Base-by-base conservation (phyloP, 129 eudicot species). In the Helianthus annuus region DNA sequence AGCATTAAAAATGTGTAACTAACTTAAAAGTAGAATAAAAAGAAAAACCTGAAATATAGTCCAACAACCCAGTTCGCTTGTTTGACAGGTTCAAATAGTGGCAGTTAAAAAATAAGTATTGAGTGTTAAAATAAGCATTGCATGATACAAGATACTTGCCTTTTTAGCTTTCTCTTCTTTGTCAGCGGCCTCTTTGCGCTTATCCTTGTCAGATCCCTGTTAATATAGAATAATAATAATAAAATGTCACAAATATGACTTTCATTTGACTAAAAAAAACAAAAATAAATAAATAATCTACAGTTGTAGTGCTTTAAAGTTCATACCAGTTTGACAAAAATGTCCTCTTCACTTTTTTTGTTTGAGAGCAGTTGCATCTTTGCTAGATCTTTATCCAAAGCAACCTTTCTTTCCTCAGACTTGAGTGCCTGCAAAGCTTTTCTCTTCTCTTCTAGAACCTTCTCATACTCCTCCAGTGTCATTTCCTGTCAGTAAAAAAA, bases 401-500 rank as follows among this genome's bases (percentile, higher is more conserved):
- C 82, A 29, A 78, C 82, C 67, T 78, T 78, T 64, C 82, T 63
- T 64, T 78, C 82, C 59, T 71, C 77, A 38, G 81, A 60, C 49
- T 71, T 78, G 16, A 80, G 79, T 4, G 90, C 81, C 42, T 77
- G 76, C 83, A 93, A 77, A 0, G 90, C 87, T 60, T 85, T 93
- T 66, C 98, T 85, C 82, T 89, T 93, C 87, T 93, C 96, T 70
- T 89, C 95, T 10, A 78, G 83, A 12, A 93, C 86, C 73, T 89
- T 93, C 83, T 89, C 90, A 69, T 93, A 93, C 88, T 93, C 98
- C 66, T 89, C 96, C 64, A 93, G 71, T 13, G 98, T 89, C 98
- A 93, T 93, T 81, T 89, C 91, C 96, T 92, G 64, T n/a, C 12
- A 57, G 48, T 4, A 7, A 52, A 14, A 54, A 24, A 40, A 22